Base-by-base conservation (phyloP, 345 rosid species). In the Eutrema yunnanense region DNA sequence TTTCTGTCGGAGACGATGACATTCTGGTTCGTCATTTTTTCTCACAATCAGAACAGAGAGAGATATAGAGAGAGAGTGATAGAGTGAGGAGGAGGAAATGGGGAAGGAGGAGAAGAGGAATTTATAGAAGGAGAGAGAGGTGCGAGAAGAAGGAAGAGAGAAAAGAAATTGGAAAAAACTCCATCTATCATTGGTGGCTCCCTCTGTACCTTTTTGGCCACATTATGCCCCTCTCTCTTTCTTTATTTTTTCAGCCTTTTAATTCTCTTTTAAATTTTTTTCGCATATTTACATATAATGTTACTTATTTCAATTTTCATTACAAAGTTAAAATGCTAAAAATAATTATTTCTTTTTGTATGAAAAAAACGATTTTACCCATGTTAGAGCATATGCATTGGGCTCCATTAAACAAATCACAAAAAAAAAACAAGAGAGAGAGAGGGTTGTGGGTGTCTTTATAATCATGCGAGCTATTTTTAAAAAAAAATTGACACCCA, bases 21-120 rank as follows among this genome's bases (percentile, higher is more conserved):
- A 85, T 84, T 92, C 37, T 88, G 90, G 86, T 88, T 85, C 7
- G 87, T 88, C 97, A 88, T 89, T 53, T 56, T 32, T 33, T 33
- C 53, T 43, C 60, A 63, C 43, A 66, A 34, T 4, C 27, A 34
- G 12, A 8, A 19, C 22, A 27, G 47, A 49, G 67, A 56, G 19
- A n/a, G 16, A 22, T 6, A 50, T 6, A 33, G 22, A 54, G 53
- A 26, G 8, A 42, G 72, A 50, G 65, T 60, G 72, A 48, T 13
- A 2, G 62, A 36, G 16, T 60, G 72, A 49, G 74, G 78, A 73
- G 81, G 82, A 80, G 63, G 79, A 62, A 69, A 14, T 64, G 77
- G 51, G 38, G 63, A 76, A 62, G 57, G 70, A 38, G 67, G 82
- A 40, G 67, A 53, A 62, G 83, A 64, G 6, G 79, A 69, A 76